Conservation (phyloP, 2,329 filamentous ascomycete species). For the Metarhizium guizhouense region DNA sequence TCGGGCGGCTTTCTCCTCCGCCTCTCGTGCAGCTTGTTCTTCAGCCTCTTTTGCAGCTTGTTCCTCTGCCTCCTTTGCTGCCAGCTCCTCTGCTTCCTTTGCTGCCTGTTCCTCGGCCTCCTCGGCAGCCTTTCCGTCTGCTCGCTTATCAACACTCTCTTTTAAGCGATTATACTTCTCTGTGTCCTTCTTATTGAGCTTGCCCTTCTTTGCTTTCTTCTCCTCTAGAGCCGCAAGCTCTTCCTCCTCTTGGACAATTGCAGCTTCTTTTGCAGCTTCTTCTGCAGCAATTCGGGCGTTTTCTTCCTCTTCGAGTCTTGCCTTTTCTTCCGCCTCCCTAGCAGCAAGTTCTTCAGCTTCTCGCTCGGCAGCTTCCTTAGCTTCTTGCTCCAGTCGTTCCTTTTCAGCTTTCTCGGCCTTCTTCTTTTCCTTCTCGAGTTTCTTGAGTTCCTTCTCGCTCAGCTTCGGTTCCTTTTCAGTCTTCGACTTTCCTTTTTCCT, state of each 20-base stretch:
- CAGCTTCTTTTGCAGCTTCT: slow-evolving; percentile 15
- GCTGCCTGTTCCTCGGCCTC: slow-evolving; percentile 29
- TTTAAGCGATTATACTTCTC: slow-evolving; percentile 32
- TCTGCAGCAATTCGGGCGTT: slow-evolving; percentile 13
- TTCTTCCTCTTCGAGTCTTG: slow-evolving; percentile 17
- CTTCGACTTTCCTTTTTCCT: slow-evolving; percentile 24
- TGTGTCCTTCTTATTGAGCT: slow-evolving; percentile 34
- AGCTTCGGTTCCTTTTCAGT: slow-evolving; percentile 35
- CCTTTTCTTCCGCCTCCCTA: slow-evolving; percentile 20
- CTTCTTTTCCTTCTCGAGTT: slow-evolving; percentile 39
- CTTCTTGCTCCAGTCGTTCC: slow-evolving; percentile 18
- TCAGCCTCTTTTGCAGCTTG: slow-evolving; percentile 9
- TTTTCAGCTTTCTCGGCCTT: slow-evolving; percentile 33
- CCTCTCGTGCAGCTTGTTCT: slow-evolving; percentile 14
- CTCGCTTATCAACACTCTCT: slow-evolving; percentile 24
- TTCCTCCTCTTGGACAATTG: slow-evolving; percentile 21
- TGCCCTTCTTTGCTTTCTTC: slow-evolving; percentile 42
- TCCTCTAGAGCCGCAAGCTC: slow-evolving; percentile 32
- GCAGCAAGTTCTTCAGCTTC: slow-evolving; percentile 22
- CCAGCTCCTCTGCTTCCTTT: slow-evolving; percentile 32
- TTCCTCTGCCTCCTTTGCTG: slow-evolving; percentile 18
- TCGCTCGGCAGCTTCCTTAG: slow-evolving; percentile 15
- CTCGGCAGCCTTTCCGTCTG: slow-evolving; percentile 28
- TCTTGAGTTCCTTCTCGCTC: slow-evolving; percentile 40
- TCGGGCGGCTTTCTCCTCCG: slow-evolving; percentile 17